Conservation (phyloP, 1,284 basidiomycete species). For the Heterobasidion occidentale region DNA sequence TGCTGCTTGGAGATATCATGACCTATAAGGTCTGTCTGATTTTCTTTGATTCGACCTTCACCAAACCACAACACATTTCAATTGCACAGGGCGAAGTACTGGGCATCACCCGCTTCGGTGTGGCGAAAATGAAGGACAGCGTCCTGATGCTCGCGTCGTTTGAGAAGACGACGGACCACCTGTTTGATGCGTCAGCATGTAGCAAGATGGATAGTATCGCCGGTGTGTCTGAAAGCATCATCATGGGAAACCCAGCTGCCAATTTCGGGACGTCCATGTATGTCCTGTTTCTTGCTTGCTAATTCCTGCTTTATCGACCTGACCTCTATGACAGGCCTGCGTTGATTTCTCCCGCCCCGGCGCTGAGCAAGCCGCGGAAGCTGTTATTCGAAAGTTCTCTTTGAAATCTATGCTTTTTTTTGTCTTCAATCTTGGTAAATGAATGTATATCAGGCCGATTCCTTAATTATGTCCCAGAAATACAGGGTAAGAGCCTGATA, state of each 20-base stretch:
- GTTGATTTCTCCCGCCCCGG: no score
- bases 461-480: no score
- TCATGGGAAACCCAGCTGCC: constrained; percentile 96
- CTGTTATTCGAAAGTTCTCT: no score
- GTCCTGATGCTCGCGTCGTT: constrained; percentile 99
- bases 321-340: no score
- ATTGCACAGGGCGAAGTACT: constrained; percentile 83
- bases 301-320: no score
- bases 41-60: not conserved
- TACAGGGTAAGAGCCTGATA: no score
- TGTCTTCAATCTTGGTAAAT: no score
- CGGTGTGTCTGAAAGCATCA: constrained; percentile 98
- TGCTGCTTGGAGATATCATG: constrained; percentile 99
- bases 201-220: constrained; percentile 94
- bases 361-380: no score
- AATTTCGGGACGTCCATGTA: constrained; percentile 93
- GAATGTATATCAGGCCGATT: no score
- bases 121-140: constrained; percentile 99
- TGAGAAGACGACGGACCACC: constrained; percentile 98
- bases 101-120: constrained; percentile 98
- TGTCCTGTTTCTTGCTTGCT: constrained; percentile 18
- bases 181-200: constrained; percentile 96
- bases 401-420: no score
- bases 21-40: constrained; percentile 76
- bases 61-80: no score